Base-by-base conservation (phyloP, 495 filamentous ascomycete genomes). In the Eremomyces bilateralis region DNA sequence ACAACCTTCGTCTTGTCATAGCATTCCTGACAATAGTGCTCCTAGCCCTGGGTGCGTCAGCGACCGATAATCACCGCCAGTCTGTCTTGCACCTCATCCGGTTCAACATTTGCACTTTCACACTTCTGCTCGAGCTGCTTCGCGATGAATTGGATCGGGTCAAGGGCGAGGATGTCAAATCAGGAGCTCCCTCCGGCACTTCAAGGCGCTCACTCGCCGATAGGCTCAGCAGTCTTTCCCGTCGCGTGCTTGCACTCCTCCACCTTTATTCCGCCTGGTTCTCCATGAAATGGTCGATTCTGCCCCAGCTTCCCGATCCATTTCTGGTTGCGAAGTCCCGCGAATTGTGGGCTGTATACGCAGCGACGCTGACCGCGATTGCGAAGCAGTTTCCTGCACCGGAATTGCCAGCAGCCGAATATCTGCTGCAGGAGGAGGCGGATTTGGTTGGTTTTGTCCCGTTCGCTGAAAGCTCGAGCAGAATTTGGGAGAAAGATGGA, bases 31-130 rank as follows among this genome's bases (percentile, higher is more conserved):
- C 27, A n/a, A n/a, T n/a, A n/a, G n/a, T n/a, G n/a, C n/a, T n/a
- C 13, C n/a, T 17, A 36, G 25, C n/a, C 24, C 21, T 24, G 51
- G 54, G 56, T 58, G 10, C 50, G 53, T 4, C 43, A 51, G 33
- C 48, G 47, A 25, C 53, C 3, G 50, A 53, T 22, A 41, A 50
- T 4, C 39, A 40, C 12, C 56, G 62, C 15, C 55, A 66, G 36
- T 67, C 77, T 2, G 73, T 68, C 48, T 65, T 74, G 34, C 83
- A 76, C 51, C 71, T 78, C 35, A 63, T 91, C 21, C 65, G 74
- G 16, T 62, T 90, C 38, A 97, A 94, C 42, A 61, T 83, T 31
- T 78, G 76, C 20, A 83, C 74, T 0, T 77, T 91, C 46, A 69
- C 74, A 34, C 73, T 66, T 1, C 61, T 95, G 11, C 67, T 88